Conservation (phyloP, 768 basidiomycete genomes). For the Lactarius quietus region DNA sequence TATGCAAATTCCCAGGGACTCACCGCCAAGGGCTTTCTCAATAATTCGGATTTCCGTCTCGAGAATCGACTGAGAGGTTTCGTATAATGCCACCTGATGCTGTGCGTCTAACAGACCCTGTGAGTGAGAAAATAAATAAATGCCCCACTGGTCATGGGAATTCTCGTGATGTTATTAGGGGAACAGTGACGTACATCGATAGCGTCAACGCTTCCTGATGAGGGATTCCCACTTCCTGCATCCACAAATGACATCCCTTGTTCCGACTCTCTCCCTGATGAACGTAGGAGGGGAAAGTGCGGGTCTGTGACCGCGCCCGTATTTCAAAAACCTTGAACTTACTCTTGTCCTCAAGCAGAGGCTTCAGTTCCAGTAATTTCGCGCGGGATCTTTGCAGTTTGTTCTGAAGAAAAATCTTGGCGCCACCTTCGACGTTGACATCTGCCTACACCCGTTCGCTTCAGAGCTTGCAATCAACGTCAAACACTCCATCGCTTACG, state of each 20-base stretch:
- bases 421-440: constrained; percentile 61
- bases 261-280: constrained; percentile 52
- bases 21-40: constrained; percentile 58
- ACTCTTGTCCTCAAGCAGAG: constrained; percentile 62
- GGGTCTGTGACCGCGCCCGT: constrained; percentile 1
- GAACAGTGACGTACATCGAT: constrained; percentile 47
- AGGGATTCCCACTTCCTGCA: constrained; percentile 46
- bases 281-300: constrained; percentile 2
- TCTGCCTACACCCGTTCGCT: constrained; percentile 40
- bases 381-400: constrained; percentile 55
- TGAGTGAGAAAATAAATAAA: not conserved
- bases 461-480: not conserved
- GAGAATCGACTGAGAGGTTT: constrained; percentile 54
- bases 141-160: constrained; percentile 12
- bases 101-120: constrained; percentile 62
- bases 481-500: constrained; percentile 38
- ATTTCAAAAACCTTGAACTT: constrained; percentile 31
- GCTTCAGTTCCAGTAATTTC: constrained; percentile 61
- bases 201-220: constrained; percentile 55
- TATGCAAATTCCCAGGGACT: constrained; percentile 27
- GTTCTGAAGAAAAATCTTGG: constrained; percentile 81
- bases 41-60: constrained; percentile 65
- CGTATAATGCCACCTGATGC: constrained; percentile 54
- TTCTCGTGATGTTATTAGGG: constrained; percentile 10
- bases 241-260: constrained; percentile 45